These are phyloP conservation scores for Pleurotus ostreatus DNA, from an alignment of 768 basidiomycete species.

Conservation along the genomic window DNA sequence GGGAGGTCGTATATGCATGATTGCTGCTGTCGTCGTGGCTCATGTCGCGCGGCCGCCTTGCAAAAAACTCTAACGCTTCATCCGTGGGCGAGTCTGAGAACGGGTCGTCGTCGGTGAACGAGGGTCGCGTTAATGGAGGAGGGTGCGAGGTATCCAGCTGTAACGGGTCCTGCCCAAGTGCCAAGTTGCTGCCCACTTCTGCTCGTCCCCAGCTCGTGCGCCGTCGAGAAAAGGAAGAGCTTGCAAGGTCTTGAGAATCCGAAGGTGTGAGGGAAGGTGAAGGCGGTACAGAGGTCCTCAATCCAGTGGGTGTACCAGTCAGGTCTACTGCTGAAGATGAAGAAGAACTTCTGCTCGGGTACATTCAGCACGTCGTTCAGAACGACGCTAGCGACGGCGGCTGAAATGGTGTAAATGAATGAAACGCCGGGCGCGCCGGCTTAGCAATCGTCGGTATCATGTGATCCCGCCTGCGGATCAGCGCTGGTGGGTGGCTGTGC, in stretches of 20 bases:
- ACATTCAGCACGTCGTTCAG: slow-evolving; percentile 3
- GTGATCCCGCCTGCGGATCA: too few species aligned
- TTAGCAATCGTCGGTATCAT: background rate
- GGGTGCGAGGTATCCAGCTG: slow-evolving; percentile 29
- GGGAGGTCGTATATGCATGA: slow-evolving; percentile 36
- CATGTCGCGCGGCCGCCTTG: slow-evolving; percentile 22
- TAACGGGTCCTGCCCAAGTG: slow-evolving; percentile 40
- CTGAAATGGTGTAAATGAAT: background rate
- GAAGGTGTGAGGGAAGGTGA: slow-evolving; percentile 58
- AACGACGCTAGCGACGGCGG: background rate
- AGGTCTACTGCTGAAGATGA: slow-evolving; percentile 54
- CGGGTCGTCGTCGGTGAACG: slow-evolving; percentile 36
- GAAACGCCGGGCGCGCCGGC: background rate
- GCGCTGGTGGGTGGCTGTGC: too few species aligned
- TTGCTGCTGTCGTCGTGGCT: slow-evolving; percentile 28
- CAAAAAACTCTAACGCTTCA: slow-evolving; percentile 18
- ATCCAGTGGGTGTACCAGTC: slow-evolving; percentile 38
- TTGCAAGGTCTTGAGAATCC: slow-evolving; percentile 25
- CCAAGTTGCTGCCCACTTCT: slow-evolving; percentile 20
- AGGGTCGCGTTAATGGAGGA: slow-evolving; percentile 14
- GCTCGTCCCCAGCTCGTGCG: slow-evolving; percentile 55
- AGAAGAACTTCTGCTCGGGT: slow-evolving; percentile 32
- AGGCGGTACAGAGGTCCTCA: slow-evolving; percentile 39
- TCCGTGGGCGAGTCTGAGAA: slow-evolving; percentile 39
- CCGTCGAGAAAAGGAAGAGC: slow-evolving; percentile 40